phyloP scores from a whole-genome alignment of 305 asterid species.

The Fraxinus sp. region DNA sequence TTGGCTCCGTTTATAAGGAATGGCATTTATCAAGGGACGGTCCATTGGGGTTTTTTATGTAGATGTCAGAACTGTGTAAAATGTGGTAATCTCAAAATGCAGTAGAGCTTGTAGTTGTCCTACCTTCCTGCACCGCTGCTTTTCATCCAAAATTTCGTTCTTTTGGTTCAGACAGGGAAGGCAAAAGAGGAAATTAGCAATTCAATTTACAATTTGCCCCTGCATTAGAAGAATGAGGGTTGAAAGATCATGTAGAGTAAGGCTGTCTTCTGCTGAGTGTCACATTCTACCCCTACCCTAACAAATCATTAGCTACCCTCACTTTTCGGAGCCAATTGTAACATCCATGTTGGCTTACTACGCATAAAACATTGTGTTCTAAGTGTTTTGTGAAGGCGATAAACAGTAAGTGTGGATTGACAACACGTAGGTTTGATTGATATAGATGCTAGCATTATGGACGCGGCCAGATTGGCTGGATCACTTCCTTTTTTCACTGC shows the following conservation, averaged over 20 bases:
- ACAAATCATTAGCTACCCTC: background rate
- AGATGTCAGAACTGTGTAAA: background rate
- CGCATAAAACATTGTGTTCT: background rate
- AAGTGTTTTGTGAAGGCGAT: background rate
- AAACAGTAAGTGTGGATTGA: background rate
- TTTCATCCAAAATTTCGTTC: background rate
- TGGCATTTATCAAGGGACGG: background rate
- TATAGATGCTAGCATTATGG: background rate
- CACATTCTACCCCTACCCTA: background rate
- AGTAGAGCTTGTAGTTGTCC: background rate
- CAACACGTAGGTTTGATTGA: background rate
- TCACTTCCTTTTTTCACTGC: background rate
- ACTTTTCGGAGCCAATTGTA: background rate
- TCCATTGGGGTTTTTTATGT: background rate
- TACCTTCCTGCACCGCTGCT: background rate
- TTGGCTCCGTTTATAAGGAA: background rate
- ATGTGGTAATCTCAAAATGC: background rate
- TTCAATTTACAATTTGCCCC: background rate
- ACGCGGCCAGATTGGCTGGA: background rate
- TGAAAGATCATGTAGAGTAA: background rate
- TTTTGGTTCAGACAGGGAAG: background rate
- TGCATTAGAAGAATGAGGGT: background rate
- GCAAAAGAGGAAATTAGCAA: background rate
- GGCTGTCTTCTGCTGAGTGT: background rate
- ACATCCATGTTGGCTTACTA: background rate